Base-by-base conservation (phyloP, 768 basidiomycete species). In the Dacryopinax spathularia region DNA sequence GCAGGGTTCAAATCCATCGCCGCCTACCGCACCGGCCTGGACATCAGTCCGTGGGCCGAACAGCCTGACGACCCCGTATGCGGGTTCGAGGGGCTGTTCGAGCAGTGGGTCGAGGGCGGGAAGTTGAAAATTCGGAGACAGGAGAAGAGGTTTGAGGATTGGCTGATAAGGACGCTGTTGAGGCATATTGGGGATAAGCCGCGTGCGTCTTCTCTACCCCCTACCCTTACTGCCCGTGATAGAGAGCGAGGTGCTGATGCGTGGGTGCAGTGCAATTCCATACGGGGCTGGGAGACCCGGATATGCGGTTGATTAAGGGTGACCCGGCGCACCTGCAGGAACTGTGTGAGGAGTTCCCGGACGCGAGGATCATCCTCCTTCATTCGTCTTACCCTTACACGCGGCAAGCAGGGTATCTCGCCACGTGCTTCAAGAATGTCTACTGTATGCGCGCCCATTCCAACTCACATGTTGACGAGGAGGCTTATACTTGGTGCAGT, bases 331-430 rank as follows among this genome's bases (percentile, higher is more conserved):
- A 82, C 60, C 73, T 91, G 69, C 88, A 90, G 69, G 77, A 83
- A 2, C 71, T 87, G 65, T 87, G 90, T 70, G 80, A 81, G 65
- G 81, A 80, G 7, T 84, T 79, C 66, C 83, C 86, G 0, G 63
- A 80, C 4, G 80, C 85, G 1, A 77, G 71, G 4, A 80, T 91
- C 64, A 81, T 91, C 20, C 77, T 91, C 16, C 77, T 91, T 1
- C 89, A 90, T 69, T 79, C 86, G 2, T 79, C 84, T n/a, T 91
- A 90, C 68, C 89, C 89, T 0, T 89, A 80, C 71, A 86, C 83
- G 2, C 80, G 84, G 39, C 88, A 91, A 64, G 88, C 87, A 5
- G 87, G 85, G 4, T 91, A 90, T 72, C 78, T 91, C 60, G 77
- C 86, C 0, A 76, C 87, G 0, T 81, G 86, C 12, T 89, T 89